Conservation (phyloP, 192 early-diverging fungal species). For the Backusella liffmaniae region DNA sequence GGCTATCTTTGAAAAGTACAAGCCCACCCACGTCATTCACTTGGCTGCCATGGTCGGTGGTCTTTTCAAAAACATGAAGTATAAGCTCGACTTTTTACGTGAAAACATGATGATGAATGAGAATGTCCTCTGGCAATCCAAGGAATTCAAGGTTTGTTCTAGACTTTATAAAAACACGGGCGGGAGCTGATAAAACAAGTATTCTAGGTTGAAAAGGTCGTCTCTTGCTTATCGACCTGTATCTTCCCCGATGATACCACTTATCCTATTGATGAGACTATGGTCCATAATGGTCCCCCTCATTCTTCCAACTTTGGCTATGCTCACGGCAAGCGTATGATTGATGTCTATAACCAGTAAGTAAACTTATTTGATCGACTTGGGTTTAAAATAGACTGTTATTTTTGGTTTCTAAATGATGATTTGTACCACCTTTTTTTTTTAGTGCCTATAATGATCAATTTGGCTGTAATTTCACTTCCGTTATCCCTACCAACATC, state of each 20-base stretch:
- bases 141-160: conserved; percentile 52
- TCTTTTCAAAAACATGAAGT: conserved; percentile 79
- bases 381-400: neutral
- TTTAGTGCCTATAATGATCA: conserved; percentile 73
- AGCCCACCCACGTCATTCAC: conserved; percentile 81
- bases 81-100: conserved; percentile 74
- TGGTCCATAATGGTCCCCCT: conserved; percentile 81
- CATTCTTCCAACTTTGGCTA: conserved; percentile 83
- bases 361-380: conserved; percentile 1
- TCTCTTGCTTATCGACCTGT: conserved; percentile 84
- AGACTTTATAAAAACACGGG: neutral
- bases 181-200: neutral
- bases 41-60: conserved; percentile 73
- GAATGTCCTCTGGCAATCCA: conserved; percentile 63
- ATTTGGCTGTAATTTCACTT: conserved; percentile 77
- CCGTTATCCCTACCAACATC: conserved; percentile 80
- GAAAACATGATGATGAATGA: conserved; percentile 82
- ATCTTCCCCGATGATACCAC: conserved; percentile 83
- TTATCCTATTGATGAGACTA: conserved; percentile 84
- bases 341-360: conserved; percentile 80
- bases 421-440: conserved; percentile 12
- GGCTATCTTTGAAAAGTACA: conserved; percentile 71
- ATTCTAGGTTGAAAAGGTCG: conserved; percentile 71
- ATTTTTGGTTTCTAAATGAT: conserved; percentile 4
- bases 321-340: conserved; percentile 81